phyloP scores from a whole-genome alignment of 116 monocot genomes.

The Cymodocea nodosa region DNA sequence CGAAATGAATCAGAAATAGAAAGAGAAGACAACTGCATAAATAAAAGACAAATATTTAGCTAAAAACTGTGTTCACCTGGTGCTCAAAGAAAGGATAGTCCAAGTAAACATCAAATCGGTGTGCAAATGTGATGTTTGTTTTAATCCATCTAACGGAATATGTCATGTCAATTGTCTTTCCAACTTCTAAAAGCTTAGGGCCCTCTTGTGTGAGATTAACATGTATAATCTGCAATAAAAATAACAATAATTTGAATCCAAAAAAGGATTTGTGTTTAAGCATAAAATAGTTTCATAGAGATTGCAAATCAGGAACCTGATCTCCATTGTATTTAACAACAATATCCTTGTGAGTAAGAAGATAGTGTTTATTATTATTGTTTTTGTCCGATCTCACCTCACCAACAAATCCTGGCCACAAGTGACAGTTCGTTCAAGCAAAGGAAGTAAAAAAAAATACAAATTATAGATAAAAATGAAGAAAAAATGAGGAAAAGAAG shows the following conservation, averaged over 20 bases:
- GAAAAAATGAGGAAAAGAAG: not conserved
- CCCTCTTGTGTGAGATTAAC: constrained; percentile 86
- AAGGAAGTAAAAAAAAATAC: not conserved
- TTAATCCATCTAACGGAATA: constrained; percentile 79
- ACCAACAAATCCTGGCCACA: constrained; percentile 64
- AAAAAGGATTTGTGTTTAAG: not conserved
- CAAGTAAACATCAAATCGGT: constrained; percentile 90
- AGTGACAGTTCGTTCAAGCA: not conserved
- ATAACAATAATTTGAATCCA: not conserved
- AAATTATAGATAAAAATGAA: not conserved
- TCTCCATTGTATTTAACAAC: constrained; percentile 62
- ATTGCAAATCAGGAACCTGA: constrained; percentile 34
- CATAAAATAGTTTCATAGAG: not conserved
- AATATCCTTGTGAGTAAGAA: constrained; percentile 90
- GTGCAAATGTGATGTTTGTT: constrained; percentile 77
- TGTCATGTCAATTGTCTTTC: constrained; percentile 77
- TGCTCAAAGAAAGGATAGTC: constrained; percentile 99
- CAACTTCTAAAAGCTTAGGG: constrained; percentile 71
- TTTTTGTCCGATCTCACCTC: constrained; percentile 57
- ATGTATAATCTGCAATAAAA: constrained; percentile 75
- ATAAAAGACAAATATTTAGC: not conserved
- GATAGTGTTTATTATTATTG: constrained; percentile 64
- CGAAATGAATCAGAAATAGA: not conserved
- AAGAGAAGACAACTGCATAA: not conserved
- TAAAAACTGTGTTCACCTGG: constrained; percentile 35